phyloP scores from a whole-genome alignment of 2,329 filamentous ascomycete genomes.

The Penicillium sp. region DNA sequence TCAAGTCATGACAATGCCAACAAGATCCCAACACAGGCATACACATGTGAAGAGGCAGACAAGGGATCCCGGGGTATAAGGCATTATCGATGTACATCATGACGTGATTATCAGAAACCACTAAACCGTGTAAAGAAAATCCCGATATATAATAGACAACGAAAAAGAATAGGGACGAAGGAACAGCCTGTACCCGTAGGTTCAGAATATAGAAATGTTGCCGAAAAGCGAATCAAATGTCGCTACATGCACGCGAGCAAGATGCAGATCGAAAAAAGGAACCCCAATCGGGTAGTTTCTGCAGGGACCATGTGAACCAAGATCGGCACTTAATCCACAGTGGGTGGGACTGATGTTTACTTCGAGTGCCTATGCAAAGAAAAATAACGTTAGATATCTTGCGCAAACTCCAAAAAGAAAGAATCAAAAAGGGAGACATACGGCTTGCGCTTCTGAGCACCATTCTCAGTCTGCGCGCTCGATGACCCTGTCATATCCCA shows the following conservation, averaged over 20 bases:
- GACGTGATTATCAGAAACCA: conserved; percentile 6
- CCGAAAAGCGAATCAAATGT: not conserved
- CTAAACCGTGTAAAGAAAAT: not conserved
- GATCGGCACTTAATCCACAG: not conserved
- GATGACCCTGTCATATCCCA: conserved; percentile 37
- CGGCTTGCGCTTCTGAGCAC: conserved; percentile 29
- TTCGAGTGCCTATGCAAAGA: conserved; percentile 4
- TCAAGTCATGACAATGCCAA: not conserved
- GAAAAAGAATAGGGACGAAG: not conserved
- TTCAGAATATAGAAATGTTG: not conserved
- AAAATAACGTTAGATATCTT: not conserved
- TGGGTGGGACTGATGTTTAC: not conserved
- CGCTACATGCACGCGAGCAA: not conserved
- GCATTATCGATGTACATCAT: conserved; percentile 14
- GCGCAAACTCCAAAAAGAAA: not conserved
- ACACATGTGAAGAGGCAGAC: not conserved
- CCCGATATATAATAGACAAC: not conserved
- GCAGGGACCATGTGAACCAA: not conserved
- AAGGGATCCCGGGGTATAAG: conserved; percentile 7
- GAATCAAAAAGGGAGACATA: conserved; percentile 9
- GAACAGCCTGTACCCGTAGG: not conserved
- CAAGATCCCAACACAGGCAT: not conserved
- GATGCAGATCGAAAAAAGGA: not conserved
- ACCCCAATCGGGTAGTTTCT: not conserved
- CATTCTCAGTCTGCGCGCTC: conserved; percentile 10